phyloP scores from a whole-genome alignment of 2,329 filamentous ascomycete species.

The Diplodia seriata region DNA sequence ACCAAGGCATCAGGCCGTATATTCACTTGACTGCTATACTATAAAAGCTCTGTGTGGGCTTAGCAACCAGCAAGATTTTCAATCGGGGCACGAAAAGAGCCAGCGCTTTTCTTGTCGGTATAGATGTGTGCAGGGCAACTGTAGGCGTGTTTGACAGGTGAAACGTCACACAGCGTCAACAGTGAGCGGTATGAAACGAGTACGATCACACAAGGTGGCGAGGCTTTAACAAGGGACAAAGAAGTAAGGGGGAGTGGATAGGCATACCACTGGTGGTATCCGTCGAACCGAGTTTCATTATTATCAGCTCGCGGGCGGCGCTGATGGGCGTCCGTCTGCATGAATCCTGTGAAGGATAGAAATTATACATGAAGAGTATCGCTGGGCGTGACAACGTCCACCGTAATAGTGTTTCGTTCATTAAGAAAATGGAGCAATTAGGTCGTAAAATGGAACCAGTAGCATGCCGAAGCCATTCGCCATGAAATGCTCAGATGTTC shows the following conservation, averaged over 20 bases:
- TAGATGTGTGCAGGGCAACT: no score
- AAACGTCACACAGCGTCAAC: background rate
- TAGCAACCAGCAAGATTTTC: background rate
- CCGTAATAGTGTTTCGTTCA: constrained; percentile 3
- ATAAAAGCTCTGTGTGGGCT: background rate
- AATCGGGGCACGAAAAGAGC: background rate
- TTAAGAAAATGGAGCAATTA: constrained; percentile 9
- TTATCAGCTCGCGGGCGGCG: constrained; percentile 2
- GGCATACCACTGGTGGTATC: background rate
- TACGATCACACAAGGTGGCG: constrained; percentile 15
- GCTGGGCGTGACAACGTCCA: background rate
- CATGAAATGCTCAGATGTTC: constrained; percentile 23
- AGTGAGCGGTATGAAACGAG: background rate
- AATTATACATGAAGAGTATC: constrained; percentile 19
- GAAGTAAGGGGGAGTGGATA: background rate
- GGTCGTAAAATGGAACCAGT: constrained; percentile 17
- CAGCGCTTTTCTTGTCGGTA: background rate
- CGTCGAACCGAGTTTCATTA: constrained; percentile 11
- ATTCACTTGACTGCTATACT: background rate
- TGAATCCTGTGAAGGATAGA: background rate
- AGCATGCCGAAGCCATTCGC: constrained; percentile 27
- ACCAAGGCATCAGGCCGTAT: background rate
- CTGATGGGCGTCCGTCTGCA: background rate
- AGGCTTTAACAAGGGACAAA: background rate
- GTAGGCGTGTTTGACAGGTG: background rate